Conservation (phyloP, 106 monocot species). For the Dendrobium catenatum region DNA sequence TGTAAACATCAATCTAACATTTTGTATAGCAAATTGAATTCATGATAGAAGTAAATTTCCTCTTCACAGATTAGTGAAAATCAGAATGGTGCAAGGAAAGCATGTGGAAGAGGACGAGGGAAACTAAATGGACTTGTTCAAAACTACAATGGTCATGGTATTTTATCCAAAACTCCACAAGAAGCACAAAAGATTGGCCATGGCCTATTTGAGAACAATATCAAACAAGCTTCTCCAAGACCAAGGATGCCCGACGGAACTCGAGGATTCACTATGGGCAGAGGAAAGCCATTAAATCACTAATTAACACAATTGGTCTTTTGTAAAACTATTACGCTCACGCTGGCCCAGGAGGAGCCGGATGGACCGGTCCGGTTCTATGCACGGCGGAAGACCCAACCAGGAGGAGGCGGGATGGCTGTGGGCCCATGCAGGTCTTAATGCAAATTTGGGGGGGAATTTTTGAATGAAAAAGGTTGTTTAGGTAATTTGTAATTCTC, state of each 20-base stretch:
- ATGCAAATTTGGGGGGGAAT: too few species aligned
- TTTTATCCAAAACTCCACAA: conserved; percentile 25
- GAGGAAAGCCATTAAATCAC: conserved; percentile 34
- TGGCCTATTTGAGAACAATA: conserved; percentile 9
- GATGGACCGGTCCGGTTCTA: too few species aligned
- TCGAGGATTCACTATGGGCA: conserved; percentile 77
- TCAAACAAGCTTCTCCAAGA: conserved; percentile 24
- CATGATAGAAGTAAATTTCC: not conserved
- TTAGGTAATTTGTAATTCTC: too few species aligned
- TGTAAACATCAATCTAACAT: not conserved
- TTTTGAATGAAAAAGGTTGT: too few species aligned
- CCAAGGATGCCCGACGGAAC: conserved; percentile 85
- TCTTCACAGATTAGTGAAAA: conserved; percentile 24
- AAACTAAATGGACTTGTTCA: conserved; percentile 19
- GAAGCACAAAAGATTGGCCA: not conserved
- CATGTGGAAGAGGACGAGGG: conserved; percentile 26
- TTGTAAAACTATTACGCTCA: too few species aligned
- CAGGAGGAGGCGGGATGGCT: too few species aligned
- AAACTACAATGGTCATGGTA: conserved; percentile 25
- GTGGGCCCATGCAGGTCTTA: too few species aligned
- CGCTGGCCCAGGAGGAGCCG: too few species aligned
- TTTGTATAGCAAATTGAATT: not conserved
- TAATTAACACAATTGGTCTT: not conserved
- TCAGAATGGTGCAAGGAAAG: conserved; percentile 14
- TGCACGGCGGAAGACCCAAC: too few species aligned